Conservation (phyloP, 768 basidiomycete species). For the Boletus reticulatus region DNA sequence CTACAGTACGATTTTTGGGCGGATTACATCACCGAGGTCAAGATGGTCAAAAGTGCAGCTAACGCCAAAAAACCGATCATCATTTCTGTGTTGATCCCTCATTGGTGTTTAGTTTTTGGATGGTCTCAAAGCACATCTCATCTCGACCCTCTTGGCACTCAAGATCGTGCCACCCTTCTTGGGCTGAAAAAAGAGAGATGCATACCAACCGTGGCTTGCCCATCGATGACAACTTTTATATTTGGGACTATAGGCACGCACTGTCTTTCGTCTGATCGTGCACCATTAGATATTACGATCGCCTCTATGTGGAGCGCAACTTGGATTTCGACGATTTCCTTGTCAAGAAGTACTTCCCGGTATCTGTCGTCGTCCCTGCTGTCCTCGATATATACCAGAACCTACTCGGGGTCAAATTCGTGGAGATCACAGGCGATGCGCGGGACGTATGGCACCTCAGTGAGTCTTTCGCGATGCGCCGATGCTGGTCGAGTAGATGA, state of each 20-base stretch:
- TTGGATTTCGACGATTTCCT: conserved; percentile 72
- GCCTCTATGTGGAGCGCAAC: conserved; percentile 55
- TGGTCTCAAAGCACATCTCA: conserved; percentile 64
- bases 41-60: conserved; percentile 77
- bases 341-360: conserved; percentile 90
- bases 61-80: conserved; percentile 41
- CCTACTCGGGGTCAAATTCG: no score
- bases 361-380: conserved; percentile 61
- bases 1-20: conserved; percentile 81
- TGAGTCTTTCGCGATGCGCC: no score
- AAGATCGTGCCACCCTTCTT: conserved; percentile 66
- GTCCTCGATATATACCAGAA: not conserved
- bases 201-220: conserved; percentile 56
- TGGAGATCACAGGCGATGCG: no score
- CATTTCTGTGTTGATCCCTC: not conserved
- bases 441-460: no score
- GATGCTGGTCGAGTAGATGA: no score
- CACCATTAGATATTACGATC: conserved; percentile 29
- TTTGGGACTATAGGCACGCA: conserved; percentile 79
- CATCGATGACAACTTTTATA: conserved; percentile 70
- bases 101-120: conserved; percentile 58
- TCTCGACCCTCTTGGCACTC: conserved; percentile 65
- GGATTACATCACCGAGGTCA: conserved; percentile 79
- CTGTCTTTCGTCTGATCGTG: not conserved
- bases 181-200: conserved; percentile 70